Conservation (phyloP, 768 basidiomycete genomes). For the Russula foetens region DNA sequence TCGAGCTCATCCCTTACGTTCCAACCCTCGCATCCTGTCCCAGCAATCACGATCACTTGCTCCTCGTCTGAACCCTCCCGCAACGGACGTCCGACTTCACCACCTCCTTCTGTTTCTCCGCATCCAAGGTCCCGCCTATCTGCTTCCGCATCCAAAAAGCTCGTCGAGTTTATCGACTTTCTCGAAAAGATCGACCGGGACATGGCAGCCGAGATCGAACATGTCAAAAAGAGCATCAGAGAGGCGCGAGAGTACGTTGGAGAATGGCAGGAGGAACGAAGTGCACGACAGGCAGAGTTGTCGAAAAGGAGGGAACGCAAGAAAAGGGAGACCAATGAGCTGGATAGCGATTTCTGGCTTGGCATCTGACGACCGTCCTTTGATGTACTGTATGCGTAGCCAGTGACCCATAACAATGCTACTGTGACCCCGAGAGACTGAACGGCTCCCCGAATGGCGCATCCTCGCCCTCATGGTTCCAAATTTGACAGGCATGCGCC, state of each 20-base stretch:
- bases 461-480: too few relatives aligned
- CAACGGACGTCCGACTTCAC: background rate
- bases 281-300: background rate
- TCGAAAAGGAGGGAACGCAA: constrained; percentile 5
- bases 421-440: background rate
- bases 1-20: background rate
- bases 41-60: constrained; percentile 15
- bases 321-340: constrained; percentile 4
- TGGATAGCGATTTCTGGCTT: constrained; percentile 11
- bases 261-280: constrained; percentile 17
- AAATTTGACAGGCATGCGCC: too few relatives aligned
- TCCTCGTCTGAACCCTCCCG: background rate
- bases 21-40: constrained; percentile 10
- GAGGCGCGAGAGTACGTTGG: constrained; percentile 12
- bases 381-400: background rate
- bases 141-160: constrained; percentile 6
- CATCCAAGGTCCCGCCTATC: background rate
- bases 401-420: background rate
- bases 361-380: background rate
- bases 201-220: constrained; percentile 14
- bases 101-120: background rate
- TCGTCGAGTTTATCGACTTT: constrained; percentile 13
- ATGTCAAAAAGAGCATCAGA: constrained; percentile 16
- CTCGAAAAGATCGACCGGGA: constrained; percentile 18
- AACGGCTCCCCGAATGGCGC: too few relatives aligned